Base-by-base conservation (phyloP, 139 green algal genomes). In the Chlorella sp. region DNA sequence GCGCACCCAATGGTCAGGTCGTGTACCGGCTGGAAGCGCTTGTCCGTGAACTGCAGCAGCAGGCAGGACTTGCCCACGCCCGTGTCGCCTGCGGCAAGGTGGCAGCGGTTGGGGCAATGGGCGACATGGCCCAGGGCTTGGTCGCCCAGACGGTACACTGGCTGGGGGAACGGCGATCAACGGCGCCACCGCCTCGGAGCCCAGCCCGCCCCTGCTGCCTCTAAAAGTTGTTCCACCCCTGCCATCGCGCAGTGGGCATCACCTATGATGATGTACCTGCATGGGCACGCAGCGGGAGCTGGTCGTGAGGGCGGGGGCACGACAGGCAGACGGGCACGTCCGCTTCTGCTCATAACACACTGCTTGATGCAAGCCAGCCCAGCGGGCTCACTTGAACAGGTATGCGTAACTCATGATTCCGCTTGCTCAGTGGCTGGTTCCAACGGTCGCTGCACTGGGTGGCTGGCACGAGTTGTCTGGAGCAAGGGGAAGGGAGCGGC, bases 251-350 rank as follows among this genome's bases (percentile, higher is more conserved):
- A 51, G 44, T 6, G 44, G 11, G 51, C 51, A 87, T 99, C 96
- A 20, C 97, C 97, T 78, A 99, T 99, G 71, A 99, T 99, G 80
- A 99, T 99, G 89, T 99, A 99, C 92, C 98, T 98, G 92, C 98
- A 97, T 9, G 83, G 34, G 69, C 15, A 34, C 25, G 12, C 21
- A 74, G 23, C 30, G 32, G 15, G 30, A 41, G n/a, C 12, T 9
- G 28, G 30, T 34, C 12, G n/a, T n/a, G n/a, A n/a, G n/a, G n/a
- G n/a, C n/a, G n/a, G n/a, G n/a, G n/a, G n/a, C n/a, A n/a, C n/a
- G n/a, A n/a, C n/a, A n/a, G n/a, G n/a, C n/a, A n/a, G n/a, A n/a
- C n/a, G n/a, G n/a, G n/a, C n/a, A n/a, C n/a, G n/a, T n/a, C n/a
- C n/a, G n/a, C n/a, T n/a, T n/a, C n/a, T n/a, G n/a, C n/a, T n/a